Base-by-base conservation (phyloP, 192 early-diverging fungal genomes). In the Coemansia sp. region DNA sequence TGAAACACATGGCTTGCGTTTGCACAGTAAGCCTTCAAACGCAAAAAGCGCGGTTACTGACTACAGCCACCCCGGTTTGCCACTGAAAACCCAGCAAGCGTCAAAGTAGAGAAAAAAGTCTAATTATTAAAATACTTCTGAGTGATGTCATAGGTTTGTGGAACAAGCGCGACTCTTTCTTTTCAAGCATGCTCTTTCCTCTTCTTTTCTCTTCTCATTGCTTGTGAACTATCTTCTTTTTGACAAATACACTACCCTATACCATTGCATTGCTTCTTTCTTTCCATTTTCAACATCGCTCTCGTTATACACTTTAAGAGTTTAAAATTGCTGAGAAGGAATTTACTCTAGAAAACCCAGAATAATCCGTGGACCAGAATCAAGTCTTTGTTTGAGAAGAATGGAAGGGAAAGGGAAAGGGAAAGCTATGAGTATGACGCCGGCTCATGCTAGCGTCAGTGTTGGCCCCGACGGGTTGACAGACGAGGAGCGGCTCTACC, bases 401-500 rank as follows among this genome's bases (percentile, higher is more conserved):
- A 57, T 57, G 55, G 31, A 34, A 18, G 31, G 28, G 30, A 57
- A 57, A 34, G 55, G 55, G 16, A 79, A 79, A 35, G 67, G 56
- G 23, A 73, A 66, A 49, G 74, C 66, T 26, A 33, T 64, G 9
- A 68, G 61, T 37, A 57, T 61, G 45, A 64, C 58, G 33, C 46
- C 76, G 4, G 52, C 62, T 8, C 42, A 49, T 13, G 61, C 57
- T 33, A 59, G 61, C 55, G 56, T 75, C 59, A 65, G 28, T 13
- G 74, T 71, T n/a, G 68, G 68, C 9, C 40, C 69, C 5, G 75
- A 65, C 62, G 68, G 68, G 33, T 58, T 79, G 68, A 79, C 77
- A n/a, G 49, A 51, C 20, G 77, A 79, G 61, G 79, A 81, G 64
- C 66, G 67, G 61, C 63, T 89, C 29, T 92, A 89, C 64, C 61